phyloP scores from a whole-genome alignment of 257 asterid species.

The Solanum microdontum region DNA sequence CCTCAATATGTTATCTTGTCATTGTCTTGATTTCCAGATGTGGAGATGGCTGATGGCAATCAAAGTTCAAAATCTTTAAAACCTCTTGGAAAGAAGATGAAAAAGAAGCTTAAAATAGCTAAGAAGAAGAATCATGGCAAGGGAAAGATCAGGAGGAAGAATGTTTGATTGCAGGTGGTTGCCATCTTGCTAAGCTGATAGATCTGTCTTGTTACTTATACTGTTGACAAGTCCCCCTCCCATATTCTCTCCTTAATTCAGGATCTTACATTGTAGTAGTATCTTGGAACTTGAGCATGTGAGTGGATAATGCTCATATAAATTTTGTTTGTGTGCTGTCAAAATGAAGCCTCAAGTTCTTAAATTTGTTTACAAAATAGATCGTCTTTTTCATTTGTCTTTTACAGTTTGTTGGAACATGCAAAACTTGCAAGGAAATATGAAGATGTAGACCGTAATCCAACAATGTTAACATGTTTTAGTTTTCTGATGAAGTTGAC shows the following conservation, averaged over 20 bases:
- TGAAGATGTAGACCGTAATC: neutral
- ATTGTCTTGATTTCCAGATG: conserved; percentile 28
- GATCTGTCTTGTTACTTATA: neutral
- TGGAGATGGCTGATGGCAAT: conserved; percentile 38
- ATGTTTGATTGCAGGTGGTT: conserved; percentile 13
- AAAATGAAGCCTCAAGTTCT: neutral
- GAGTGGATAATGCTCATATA: neutral
- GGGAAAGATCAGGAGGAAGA: conserved; percentile 73
- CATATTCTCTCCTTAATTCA: neutral
- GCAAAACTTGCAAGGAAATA: neutral
- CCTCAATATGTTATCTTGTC: neutral
- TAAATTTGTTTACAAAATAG: neutral
- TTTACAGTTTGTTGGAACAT: neutral
- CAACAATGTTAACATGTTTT: neutral
- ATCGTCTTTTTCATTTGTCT: neutral
- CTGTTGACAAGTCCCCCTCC: neutral
- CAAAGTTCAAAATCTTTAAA: conserved; percentile 29
- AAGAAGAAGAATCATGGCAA: conserved; percentile 52
- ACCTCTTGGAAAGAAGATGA: conserved; percentile 81
- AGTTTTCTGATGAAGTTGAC: neutral
- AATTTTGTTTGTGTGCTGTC: neutral
- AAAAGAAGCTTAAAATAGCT: conserved; percentile 65
- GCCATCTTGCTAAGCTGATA: neutral
- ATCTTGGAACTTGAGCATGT: neutral
- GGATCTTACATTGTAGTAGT: neutral